phyloP scores from a whole-genome alignment of 1,139 yeast genomes.

The Sugiyamaella neomexicana region DNA sequence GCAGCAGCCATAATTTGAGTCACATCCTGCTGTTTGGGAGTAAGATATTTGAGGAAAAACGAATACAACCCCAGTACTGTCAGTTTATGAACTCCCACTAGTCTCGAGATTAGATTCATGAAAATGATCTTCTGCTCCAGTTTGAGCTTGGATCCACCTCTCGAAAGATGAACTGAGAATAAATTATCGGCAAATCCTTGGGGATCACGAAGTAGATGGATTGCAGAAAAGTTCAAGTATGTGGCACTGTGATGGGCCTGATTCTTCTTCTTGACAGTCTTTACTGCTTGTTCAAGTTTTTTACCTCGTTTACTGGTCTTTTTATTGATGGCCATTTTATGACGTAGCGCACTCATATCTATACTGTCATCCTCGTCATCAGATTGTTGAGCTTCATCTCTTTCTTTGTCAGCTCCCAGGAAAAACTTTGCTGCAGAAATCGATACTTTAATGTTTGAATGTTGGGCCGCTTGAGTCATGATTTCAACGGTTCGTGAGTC shows the following conservation, averaged over 20 bases:
- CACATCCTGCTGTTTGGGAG: constrained; percentile 91
- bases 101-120: constrained; percentile 80
- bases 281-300: constrained; percentile 71
- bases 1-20: constrained; percentile 96
- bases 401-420: constrained; percentile 91
- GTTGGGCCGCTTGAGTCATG: constrained; percentile 93
- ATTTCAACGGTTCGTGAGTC: constrained; percentile 94
- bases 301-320: constrained; percentile 77
- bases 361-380: constrained; percentile 67
- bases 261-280: constrained; percentile 61
- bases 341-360: constrained; percentile 58
- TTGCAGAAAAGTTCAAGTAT: constrained; percentile 87
- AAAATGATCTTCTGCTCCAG: constrained; percentile 87
- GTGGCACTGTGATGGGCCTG: constrained; percentile 53
- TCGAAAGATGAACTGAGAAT: constrained; percentile 69
- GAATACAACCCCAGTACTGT: constrained; percentile 88
- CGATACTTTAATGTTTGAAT: constrained; percentile 83
- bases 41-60: constrained; percentile 79
- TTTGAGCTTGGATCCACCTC: constrained; percentile 62
- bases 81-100: constrained; percentile 92
- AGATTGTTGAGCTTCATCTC: constrained; percentile 80
- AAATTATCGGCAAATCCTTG: constrained; percentile 94
- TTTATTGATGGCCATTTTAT: constrained; percentile 80
- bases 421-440: constrained; percentile 88
- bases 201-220: constrained; percentile 91